Conservation (phyloP, 2,329 filamentous ascomycete genomes). For the Emericellopsis cladophorae region DNA sequence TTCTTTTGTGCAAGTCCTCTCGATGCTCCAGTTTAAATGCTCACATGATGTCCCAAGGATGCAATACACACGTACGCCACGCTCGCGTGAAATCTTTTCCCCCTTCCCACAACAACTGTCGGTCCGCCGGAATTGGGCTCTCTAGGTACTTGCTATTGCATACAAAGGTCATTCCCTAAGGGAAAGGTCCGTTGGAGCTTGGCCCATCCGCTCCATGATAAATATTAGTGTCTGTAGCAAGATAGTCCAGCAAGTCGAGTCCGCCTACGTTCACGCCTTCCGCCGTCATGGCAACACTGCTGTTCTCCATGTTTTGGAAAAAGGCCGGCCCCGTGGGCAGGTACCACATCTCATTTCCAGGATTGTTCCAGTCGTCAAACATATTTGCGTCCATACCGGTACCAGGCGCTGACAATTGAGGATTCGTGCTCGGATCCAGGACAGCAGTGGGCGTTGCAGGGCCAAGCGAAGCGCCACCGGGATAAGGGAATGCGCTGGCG, state of each 20-base stretch:
- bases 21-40: no score
- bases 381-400: slow-evolving; percentile 24
- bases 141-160: no score
- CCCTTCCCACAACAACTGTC: no score
- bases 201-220: slow-evolving; percentile 16
- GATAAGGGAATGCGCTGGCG: slow-evolving; percentile 40
- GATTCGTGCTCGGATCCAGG: slow-evolving; percentile 10
- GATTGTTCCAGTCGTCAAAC: slow-evolving; percentile 42
- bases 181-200: background rate
- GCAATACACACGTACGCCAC: no score
- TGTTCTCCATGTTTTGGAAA: slow-evolving; percentile 51
- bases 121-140: no score
- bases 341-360: slow-evolving; percentile 54
- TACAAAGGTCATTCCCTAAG: no score
- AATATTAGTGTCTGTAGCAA: slow-evolving; percentile 44
- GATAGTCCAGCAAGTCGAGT: slow-evolving; percentile 54
- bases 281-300: slow-evolving; percentile 51
- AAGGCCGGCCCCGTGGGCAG: slow-evolving; percentile 50
- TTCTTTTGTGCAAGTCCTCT: no score
- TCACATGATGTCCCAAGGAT: no score
- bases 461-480: slow-evolving; percentile 34
- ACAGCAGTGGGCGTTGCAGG: slow-evolving; percentile 34
- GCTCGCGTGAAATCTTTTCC: no score
- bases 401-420: background rate
- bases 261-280: slow-evolving; percentile 56